Base-by-base conservation (phyloP, 2,329 filamentous ascomycete genomes). In the Trichoderma harzianum region DNA sequence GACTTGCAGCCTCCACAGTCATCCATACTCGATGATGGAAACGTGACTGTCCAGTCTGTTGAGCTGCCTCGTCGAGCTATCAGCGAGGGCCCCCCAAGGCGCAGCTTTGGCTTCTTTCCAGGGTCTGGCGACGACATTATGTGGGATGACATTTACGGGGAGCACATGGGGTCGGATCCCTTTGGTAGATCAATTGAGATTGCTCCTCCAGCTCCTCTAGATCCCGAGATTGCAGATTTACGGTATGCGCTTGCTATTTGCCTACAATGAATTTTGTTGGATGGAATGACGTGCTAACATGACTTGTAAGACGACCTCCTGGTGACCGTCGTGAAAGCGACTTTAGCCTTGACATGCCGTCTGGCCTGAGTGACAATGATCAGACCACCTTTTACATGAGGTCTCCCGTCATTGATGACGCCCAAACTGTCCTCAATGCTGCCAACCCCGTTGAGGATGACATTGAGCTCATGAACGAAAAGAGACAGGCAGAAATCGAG, bases 1-100 rank as follows among this genome's bases (percentile, higher is more conserved):
- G 82, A 87, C 32, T 76, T 89, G 70, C 82, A 83, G 51, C 87
- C 87, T 10, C 89, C 89, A 36, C 84, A 82, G 66, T 84, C 87
- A 64, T 85, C 86, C 36, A 82, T 84, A 11, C 76, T 91, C 28
- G 88, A 90, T 69, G 87, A 90, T 30, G 87, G 89, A 55, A 86
- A 90, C 74, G 84, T 85, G 73, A 91, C 89, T 0, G 78, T 86
- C 53, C 85, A 86, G 72, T 90, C 89, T 2, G 84, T 91, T 32
- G 90, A 91, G 79, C 76, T 90, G 63, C 86, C 88, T 8, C 83
- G 89, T 32, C 82, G 89, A 63, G 85, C 84, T 18, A 76, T 81
- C 47, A 86, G 80, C 67, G 86, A 89, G 72, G 74, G 83, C 61
- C 82, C 83, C 0, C 77, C 79, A 4, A 80, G 87, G 34, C 76